phyloP scores from a whole-genome alignment of 1,284 basidiomycete species.

The Cystobasidiaceae sp. region DNA sequence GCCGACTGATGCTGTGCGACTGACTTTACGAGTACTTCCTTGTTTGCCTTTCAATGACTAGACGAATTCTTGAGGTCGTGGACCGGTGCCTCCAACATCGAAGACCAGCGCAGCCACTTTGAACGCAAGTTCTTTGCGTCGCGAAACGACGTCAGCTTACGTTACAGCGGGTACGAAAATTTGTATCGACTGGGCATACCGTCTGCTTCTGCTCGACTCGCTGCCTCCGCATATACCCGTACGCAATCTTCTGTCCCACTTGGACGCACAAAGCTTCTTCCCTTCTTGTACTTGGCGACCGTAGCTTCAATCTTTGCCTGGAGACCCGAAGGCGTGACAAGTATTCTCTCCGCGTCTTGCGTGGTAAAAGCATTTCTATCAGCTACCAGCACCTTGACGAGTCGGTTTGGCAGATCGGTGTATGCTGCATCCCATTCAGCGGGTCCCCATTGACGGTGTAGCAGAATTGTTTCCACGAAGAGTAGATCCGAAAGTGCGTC shows the following conservation, averaged over 20 bases:
- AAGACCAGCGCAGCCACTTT: constrained; percentile 76
- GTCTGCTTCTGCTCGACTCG: constrained; percentile 66
- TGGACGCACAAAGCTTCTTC: constrained; percentile 88
- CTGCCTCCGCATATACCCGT: constrained; percentile 93
- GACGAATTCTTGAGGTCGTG: constrained; percentile 36
- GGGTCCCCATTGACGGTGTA: constrained; percentile 77
- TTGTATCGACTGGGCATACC: constrained; percentile 59
- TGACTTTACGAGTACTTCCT: neutral
- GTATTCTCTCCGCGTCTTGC: constrained; percentile 84
- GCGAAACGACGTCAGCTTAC: neutral
- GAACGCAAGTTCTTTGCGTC: constrained; percentile 66
- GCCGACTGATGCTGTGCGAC: too few species aligned
- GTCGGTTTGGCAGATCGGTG: constrained; percentile 86
- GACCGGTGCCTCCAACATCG: constrained; percentile 58
- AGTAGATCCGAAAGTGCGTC: constrained; percentile 96
- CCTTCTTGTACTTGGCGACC: constrained; percentile 72
- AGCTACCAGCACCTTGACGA: constrained; percentile 89
- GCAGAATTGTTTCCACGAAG: constrained; percentile 85
- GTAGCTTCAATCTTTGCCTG: constrained; percentile 84
- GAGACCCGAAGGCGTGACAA: constrained; percentile 72
- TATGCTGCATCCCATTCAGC: constrained; percentile 91
- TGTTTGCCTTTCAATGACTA: neutral
- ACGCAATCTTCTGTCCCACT: constrained; percentile 99
- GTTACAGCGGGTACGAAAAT: neutral
- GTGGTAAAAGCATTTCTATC: constrained; percentile 84